Evolutionary conservation across 2,329 filamentous ascomycete species (phyloP), one percentile per base, ranked within the genome.

Genomic region (Xylaria sp.): DNA sequence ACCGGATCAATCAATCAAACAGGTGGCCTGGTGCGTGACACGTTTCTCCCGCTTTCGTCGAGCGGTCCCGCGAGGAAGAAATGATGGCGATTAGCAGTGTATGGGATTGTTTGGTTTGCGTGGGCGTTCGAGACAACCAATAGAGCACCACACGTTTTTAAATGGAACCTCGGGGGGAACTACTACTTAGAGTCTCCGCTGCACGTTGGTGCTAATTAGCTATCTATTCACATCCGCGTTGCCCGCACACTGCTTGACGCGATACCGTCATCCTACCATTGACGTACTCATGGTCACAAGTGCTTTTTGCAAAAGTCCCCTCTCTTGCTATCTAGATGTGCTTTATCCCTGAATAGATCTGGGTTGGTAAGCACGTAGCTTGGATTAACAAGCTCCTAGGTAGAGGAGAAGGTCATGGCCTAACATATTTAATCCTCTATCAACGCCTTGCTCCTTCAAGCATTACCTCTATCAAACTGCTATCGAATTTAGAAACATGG

Each of bases 401-500:
- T 28, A 15, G 41, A n/a, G 5, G 34, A 60, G 30, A 46, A 46
- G 25, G 43, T 43, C 32, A 12, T 13, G 32, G 8, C 32, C 15
- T 34, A 52, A 46, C 6, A 46, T 13, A 59, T 12, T n/a, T 20
- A 18, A 18, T 39, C 30, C 2, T 34, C 12, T 10, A 10, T 41
- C 32, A 28, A 20, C 28, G 57, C 32, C 18, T 39, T 53, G 3
- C 48, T 53, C 18, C 48, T 53, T 13, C 12, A 18, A 25, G 28
- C 34, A 52, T 62, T 15, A 13, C 18, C 58, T 34, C 28, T 60
- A 36, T 55, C 32, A 30, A 30, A 18, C 28, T 48, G 28, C 23
- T 7, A 52, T 57, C 50, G 12, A 28, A 25, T 45, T 30, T 13
- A 55, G 15, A n/a, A 65, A 9, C n/a, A 78, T 78, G 76, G 71